Evolutionary conservation across 2,329 filamentous ascomycete genomes (phyloP).

Genomic region (Pseudogymnoascus sp.): DNA sequence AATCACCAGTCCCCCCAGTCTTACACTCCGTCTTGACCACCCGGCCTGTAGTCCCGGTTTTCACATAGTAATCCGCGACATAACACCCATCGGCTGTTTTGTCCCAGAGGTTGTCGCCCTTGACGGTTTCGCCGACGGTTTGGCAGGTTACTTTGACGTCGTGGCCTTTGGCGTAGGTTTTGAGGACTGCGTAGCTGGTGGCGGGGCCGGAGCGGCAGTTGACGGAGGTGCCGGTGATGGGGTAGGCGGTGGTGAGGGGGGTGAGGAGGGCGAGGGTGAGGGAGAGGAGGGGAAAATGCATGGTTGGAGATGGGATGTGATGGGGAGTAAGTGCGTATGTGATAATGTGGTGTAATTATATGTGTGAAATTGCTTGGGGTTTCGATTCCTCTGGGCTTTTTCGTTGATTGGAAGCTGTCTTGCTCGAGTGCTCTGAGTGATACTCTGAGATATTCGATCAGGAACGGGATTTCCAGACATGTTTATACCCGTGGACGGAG

Average conservation of each 20-base stretch:
- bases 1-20: not conserved
- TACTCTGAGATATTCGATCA: not conserved
- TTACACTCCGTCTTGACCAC: not conserved
- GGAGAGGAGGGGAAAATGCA: not conserved
- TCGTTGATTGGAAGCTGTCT: not conserved
- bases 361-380: not conserved
- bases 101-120: conserved; percentile 13
- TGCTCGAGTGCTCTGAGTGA: not conserved
- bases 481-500: not conserved
- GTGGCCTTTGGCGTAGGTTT: conserved; percentile 10
- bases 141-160: conserved; percentile 14
- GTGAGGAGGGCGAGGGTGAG: not conserved
- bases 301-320: not conserved
- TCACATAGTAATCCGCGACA: conserved; percentile 15
- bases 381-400: not conserved
- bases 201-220: conserved; percentile 8
- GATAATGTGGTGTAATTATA: not conserved
- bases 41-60: conserved; percentile 8
- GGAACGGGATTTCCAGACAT: not conserved
- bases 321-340: not conserved
- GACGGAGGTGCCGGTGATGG: conserved; percentile 1
- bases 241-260: not conserved
- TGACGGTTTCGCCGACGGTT: conserved; percentile 10
- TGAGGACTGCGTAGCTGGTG: conserved; percentile 10
- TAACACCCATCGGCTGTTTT: conserved; percentile 13